These are phyloP conservation scores for Madurella fahalii DNA, from an alignment of 2,329 filamentous ascomycete genomes.

Conservation along the genomic window DNA sequence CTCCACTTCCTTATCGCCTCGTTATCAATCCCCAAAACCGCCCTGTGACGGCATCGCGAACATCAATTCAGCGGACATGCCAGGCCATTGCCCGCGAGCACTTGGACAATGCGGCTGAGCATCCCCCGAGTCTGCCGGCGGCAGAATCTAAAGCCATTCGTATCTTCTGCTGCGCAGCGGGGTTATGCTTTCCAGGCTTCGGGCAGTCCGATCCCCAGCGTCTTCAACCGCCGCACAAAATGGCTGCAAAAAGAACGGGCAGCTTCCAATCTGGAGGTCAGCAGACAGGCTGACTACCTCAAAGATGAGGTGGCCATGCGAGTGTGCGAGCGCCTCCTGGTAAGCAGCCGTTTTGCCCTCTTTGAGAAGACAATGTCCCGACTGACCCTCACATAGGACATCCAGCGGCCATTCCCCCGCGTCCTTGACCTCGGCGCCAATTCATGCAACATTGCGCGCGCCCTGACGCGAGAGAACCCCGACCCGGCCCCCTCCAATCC, in stretches of 20 bases:
- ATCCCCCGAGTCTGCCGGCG: slow-evolving; percentile 18
- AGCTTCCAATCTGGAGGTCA: slow-evolving; percentile 63
- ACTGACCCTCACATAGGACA: slow-evolving; percentile 56
- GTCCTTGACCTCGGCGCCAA: slow-evolving; percentile 94
- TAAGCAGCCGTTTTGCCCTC: slow-evolving; percentile 34
- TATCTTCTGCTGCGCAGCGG: slow-evolving; percentile 34
- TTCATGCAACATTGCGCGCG: slow-evolving; percentile 87
- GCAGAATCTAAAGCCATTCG: slow-evolving; percentile 6
- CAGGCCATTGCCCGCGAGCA: slow-evolving; percentile 11
- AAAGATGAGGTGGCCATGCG: slow-evolving; percentile 86
- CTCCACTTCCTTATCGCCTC: not conserved
- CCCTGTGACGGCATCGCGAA: not conserved
- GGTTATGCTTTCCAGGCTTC: slow-evolving; percentile 74
- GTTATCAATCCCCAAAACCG: slow-evolving; percentile 1
- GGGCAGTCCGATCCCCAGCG: slow-evolving; percentile 73
- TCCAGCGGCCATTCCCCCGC: slow-evolving; percentile 79
- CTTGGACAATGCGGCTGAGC: slow-evolving; percentile 26
- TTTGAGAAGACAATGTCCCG: not conserved
- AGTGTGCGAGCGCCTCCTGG: slow-evolving; percentile 79
- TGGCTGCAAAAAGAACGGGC: slow-evolving; percentile 89
- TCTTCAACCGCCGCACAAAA: slow-evolving; percentile 87
- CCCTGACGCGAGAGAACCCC: slow-evolving; percentile 67
- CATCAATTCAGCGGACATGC: slow-evolving; percentile 13
- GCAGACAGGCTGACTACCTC: slow-evolving; percentile 83
- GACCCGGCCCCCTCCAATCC: slow-evolving; percentile 55